A percentile compares a stretch with the other conserved stretches of the same genome.
These are phyloP conservation scores for Dothistroma pini DNA, from an alignment of 2,329 filamentous ascomycete genomes.

Conservation along the genomic window DNA sequence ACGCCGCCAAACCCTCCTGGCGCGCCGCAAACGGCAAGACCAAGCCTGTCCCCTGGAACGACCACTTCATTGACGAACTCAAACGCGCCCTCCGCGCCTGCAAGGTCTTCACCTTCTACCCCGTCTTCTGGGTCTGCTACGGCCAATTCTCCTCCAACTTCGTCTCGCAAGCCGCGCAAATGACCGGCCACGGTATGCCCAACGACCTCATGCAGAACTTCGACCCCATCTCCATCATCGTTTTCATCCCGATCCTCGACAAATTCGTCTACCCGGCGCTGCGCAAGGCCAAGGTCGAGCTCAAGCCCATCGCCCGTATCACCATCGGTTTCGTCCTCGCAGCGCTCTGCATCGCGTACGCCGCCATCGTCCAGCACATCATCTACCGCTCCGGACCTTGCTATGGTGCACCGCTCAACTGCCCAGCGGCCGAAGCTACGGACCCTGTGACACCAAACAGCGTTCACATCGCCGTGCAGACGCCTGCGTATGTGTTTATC, in stretches of 20 bases:
- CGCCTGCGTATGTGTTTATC: slow-evolving; percentile 46
- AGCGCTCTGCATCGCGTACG: slow-evolving; percentile 52
- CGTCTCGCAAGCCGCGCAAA: slow-evolving; percentile 46
- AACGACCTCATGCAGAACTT: slow-evolving; percentile 50
- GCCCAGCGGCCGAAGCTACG: slow-evolving; percentile 33
- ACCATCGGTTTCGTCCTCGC: slow-evolving; percentile 53
- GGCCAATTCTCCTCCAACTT: slow-evolving; percentile 44
- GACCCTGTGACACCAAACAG: slow-evolving; percentile 38
- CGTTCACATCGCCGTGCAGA: slow-evolving; percentile 45
- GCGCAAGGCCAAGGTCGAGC: slow-evolving; percentile 39
- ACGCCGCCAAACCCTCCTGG: slow-evolving; percentile 65
- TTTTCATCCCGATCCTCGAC: slow-evolving; percentile 47
- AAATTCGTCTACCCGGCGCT: slow-evolving; percentile 45
- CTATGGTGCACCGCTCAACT: slow-evolving; percentile 43
- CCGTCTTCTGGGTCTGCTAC: slow-evolving; percentile 45
- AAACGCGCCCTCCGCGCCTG: slow-evolving; percentile 64
- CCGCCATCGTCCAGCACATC: slow-evolving; percentile 54
- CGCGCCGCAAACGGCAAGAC: slow-evolving; percentile 51
- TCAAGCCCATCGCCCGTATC: slow-evolving; percentile 52
- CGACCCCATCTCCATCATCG: slow-evolving; percentile 45
- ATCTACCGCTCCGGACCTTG: slow-evolving; percentile 55
- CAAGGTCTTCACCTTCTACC: slow-evolving; percentile 60
- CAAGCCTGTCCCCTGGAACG: slow-evolving; percentile 57
- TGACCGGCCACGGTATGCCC: slow-evolving; percentile 44
- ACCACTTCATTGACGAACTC: slow-evolving; percentile 68